Evolutionary conservation across 1,284 basidiomycete genomes (phyloP).

Genomic region (Irpex sp.): DNA sequence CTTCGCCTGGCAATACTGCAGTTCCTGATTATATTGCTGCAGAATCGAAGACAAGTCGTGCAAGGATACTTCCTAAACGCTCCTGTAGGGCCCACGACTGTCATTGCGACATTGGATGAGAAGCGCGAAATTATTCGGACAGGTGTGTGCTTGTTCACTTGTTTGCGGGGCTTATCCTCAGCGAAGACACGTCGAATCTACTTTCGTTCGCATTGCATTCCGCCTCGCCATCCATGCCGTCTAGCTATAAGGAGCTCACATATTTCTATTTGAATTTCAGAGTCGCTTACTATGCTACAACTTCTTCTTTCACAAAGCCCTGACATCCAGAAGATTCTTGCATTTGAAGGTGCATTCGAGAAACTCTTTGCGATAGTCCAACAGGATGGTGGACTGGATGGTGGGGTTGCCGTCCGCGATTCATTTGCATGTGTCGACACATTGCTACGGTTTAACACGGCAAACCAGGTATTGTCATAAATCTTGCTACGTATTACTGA

Average conservation of each 20-base stretch:
- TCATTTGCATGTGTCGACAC: conserved; percentile 84
- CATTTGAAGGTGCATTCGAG: conserved; percentile 97
- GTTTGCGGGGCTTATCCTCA: not conserved
- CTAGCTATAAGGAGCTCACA: too few relatives aligned
- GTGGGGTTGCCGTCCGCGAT: conserved; percentile 85
- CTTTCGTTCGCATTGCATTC: too few relatives aligned
- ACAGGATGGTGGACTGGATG: conserved; percentile 89
- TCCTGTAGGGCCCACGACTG: conserved; percentile 66
- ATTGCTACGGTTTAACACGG: conserved; percentile 88
- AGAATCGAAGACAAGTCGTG: conserved; percentile 75
- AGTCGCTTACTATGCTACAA: conserved; percentile 83
- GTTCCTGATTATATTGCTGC: conserved; percentile 75
- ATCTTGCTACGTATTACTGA: too few relatives aligned
- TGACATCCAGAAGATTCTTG: conserved; percentile 95
- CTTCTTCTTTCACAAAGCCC: conserved; percentile 82
- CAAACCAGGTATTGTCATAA: conserved; percentile 87
- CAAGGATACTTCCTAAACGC: conserved; percentile 90
- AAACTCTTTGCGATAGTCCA: conserved; percentile 88
- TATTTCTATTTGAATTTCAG: conserved; percentile 39
- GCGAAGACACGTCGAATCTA: too few relatives aligned
- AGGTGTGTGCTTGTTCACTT: conserved; percentile 46
- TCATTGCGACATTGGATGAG: conserved; percentile 77
- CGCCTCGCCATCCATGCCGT: too few relatives aligned
- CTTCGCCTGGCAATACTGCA: conserved; percentile 86
- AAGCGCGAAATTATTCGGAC: conserved; percentile 82